Base-by-base conservation (phyloP, 345 rosid genomes). In the Brassica incana region DNA sequence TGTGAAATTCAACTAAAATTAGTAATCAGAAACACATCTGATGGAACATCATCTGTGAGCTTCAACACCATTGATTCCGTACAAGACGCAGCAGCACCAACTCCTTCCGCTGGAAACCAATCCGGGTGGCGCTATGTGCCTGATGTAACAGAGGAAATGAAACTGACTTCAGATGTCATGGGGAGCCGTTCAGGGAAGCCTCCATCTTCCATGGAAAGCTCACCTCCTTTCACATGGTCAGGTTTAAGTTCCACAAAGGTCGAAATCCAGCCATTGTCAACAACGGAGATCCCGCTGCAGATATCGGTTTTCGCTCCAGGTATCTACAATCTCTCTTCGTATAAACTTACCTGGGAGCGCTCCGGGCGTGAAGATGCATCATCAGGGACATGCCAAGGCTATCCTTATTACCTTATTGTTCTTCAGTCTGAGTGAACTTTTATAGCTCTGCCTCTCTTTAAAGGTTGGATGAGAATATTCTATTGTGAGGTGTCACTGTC, bases 271-370 rank as follows among this genome's bases (percentile, higher is more conserved):
- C 92, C 99, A 11, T 48, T 78, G 75, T 92, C 97, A 15, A 79
- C 87, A 8, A 45, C 69, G 0, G 87, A 85, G 83, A 81, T 92
- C 78, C 89, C 91, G 16, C 89, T 93, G 79, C 87, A 86, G 87
- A 78, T 93, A 67, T 90, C 90, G 18, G 79, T 88, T 71, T 93
- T 95, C 73, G 84, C 90, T 59, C 97, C 97, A 0, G 97, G 99
- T 40, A 77, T 87, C 23, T 92, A 89, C 54, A 92, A 93, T 75
- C 86, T 95, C 2, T 91, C 99, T 16, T 88, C 87, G 71, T 95
- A 93, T 81, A 81, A 67, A 18, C 84, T 95, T 84, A 84, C 83
- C 43, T 95, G 98, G 99, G 90, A 85, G 72, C 81, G 90, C 30
- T 52, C 60, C 8, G 79, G 61, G 15, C 83, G 75, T 73, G 90